A percentile compares a stretch with the other conserved stretches of the same genome.
Conservation (phyloP, 169 alveolate genomes). For the Besnoitia besnoiti region DNA sequence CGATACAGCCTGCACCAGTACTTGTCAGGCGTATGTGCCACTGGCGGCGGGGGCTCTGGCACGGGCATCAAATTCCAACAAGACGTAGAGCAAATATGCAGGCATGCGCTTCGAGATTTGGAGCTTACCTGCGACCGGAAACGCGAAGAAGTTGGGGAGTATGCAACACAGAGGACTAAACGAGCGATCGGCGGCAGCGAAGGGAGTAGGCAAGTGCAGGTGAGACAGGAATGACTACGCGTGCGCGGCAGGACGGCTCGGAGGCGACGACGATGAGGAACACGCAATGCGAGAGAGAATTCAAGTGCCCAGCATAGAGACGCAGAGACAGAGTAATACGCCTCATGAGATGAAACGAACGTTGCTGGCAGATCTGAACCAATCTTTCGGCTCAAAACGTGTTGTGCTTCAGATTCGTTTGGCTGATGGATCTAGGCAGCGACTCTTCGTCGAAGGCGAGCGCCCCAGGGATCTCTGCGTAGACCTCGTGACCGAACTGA, state of each 20-base stretch:
- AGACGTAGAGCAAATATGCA: not conserved
- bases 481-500: slow-evolving; percentile 1
- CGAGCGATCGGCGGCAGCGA: not conserved
- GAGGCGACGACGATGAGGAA: not conserved
- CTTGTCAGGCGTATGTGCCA: not conserved
- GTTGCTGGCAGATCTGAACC: too few species aligned
- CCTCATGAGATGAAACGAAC: not conserved
- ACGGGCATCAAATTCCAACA: not conserved
- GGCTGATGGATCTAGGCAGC: slow-evolving; percentile 15
- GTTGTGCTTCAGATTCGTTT: not conserved
- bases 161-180: not conserved
- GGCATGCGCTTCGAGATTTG: not conserved
- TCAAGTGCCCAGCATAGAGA: not conserved
- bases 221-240: not conserved
- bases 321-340: too few species aligned
- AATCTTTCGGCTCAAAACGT: not conserved
- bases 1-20: slow-evolving; percentile 9
- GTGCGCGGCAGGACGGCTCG: not conserved
- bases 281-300: not conserved
- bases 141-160: not conserved
- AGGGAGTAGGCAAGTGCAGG: not conserved
- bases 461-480: not conserved
- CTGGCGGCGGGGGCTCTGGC: not conserved
- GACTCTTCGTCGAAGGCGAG: not conserved
- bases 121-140: not conserved